Evolutionary conservation across 176 grass and related monocot genomes (phyloP).

Genomic region (Chloris gayana): DNA sequence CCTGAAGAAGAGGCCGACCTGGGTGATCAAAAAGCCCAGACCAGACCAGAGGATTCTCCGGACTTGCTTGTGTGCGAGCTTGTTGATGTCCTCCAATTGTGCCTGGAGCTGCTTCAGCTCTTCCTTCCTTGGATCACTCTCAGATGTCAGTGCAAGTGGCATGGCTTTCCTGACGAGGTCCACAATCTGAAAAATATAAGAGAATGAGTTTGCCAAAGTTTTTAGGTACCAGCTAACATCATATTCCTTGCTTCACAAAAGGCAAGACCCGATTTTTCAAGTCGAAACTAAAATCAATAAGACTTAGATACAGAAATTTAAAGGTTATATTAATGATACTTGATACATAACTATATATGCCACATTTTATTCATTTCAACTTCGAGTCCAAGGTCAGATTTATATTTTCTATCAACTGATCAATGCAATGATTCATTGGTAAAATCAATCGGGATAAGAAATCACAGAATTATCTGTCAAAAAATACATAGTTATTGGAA

Average conservation of each 20-base stretch:
- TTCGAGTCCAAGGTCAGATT: background rate
- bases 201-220: constrained; percentile 3
- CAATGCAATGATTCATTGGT: background rate
- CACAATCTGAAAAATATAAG: constrained; percentile 57
- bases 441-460: background rate
- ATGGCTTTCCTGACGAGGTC: constrained; percentile 86
- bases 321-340: background rate
- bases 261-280: background rate
- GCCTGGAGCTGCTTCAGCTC: constrained; percentile 72
- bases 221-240: constrained; percentile 11
- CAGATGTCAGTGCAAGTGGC: constrained; percentile 63
- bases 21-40: constrained; percentile 70
- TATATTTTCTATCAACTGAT: background rate
- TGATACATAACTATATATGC: background rate
- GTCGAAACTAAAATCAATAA: background rate
- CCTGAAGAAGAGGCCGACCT: constrained; percentile 87
- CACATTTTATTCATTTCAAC: background rate
- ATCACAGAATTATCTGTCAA: background rate
- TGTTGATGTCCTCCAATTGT: constrained; percentile 81
- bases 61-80: constrained; percentile 89
- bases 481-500: background rate
- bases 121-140: constrained; percentile 83
- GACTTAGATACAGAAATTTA: background rate
- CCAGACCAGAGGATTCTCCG: constrained; percentile 86
- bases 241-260: background rate